Evolutionary conservation across 2,329 filamentous ascomycete species (phyloP).

Genomic region (Aureobasidium zeae): DNA sequence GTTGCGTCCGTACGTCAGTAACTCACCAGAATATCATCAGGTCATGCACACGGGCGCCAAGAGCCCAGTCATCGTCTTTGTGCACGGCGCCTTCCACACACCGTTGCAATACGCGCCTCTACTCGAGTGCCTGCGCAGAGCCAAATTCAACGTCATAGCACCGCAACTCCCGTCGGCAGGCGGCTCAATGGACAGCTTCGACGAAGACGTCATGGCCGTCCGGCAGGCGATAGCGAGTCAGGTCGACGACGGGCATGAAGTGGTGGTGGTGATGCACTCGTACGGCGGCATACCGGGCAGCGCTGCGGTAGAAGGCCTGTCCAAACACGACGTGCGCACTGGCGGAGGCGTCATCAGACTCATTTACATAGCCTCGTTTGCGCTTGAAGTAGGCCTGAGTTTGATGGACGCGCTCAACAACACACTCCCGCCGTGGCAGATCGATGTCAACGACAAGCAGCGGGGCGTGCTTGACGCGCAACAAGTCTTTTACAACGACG

Average conservation of each 20-base stretch:
- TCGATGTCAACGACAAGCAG: slow-evolving; percentile 5
- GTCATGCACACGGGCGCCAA: too few relatives aligned
- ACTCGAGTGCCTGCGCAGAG: slow-evolving; percentile 18
- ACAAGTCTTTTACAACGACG: slow-evolving; percentile 31
- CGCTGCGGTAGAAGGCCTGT: slow-evolving; percentile 22
- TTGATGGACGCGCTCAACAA: slow-evolving; percentile 19
- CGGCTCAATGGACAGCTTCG: slow-evolving; percentile 15
- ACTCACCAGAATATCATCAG: too few relatives aligned
- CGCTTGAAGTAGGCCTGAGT: slow-evolving; percentile 18
- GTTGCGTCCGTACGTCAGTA: too few relatives aligned
- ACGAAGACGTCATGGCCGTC: slow-evolving; percentile 22
- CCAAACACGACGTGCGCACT: slow-evolving; percentile 18
- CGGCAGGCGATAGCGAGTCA: slow-evolving; percentile 18
- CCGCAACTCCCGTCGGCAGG: slow-evolving; percentile 19
- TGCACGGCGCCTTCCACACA: slow-evolving; percentile 26
- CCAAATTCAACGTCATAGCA: slow-evolving; percentile 21
- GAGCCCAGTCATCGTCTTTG: slow-evolving; percentile 21
- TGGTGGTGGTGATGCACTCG: slow-evolving; percentile 26
- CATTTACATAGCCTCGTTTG: slow-evolving; percentile 24
- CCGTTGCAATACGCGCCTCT: slow-evolving; percentile 20
- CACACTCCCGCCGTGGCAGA: slow-evolving; percentile 12
- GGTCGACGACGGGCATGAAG: slow-evolving; percentile 20
- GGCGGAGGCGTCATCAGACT: slow-evolving; percentile 22
- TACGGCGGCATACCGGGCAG: slow-evolving; percentile 25
- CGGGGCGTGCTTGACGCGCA: slow-evolving; percentile 11